Percentiles rank a stretch among this genome's conserved stretches.
phyloP scores from a whole-genome alignment of 2,329 filamentous ascomycete species.

The Aureobasidium sp. region DNA sequence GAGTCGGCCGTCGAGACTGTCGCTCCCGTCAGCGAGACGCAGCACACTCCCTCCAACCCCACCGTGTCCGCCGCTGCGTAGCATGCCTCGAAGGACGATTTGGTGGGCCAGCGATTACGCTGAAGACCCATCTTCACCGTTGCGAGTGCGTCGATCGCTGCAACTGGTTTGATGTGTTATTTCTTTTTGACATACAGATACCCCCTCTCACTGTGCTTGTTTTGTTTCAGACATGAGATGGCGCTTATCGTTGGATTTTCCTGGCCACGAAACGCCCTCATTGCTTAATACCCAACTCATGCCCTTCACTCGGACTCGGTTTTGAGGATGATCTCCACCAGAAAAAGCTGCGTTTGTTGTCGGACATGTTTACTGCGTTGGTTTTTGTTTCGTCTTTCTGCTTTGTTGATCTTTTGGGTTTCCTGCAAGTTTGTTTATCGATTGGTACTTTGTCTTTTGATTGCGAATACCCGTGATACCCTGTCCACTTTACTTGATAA shows the following conservation, averaged over 20 bases:
- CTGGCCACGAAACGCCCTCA: slow-evolving; percentile 11
- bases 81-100: slow-evolving; percentile 14
- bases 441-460: slow-evolving; percentile 11
- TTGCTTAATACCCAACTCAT: slow-evolving; percentile 20
- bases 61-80: slow-evolving; percentile 28
- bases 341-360: slow-evolving; percentile 9
- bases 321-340: not conserved
- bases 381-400: slow-evolving; percentile 12
- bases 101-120: slow-evolving; percentile 16
- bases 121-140: slow-evolving; percentile 5
- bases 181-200: slow-evolving; percentile 14
- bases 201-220: slow-evolving; percentile 12
- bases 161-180: slow-evolving; percentile 16
- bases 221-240: slow-evolving; percentile 10
- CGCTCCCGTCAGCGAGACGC: slow-evolving; percentile 22
- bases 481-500: slow-evolving; percentile 10
- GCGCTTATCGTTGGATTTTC: slow-evolving; percentile 6
- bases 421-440: slow-evolving; percentile 12
- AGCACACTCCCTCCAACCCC: slow-evolving; percentile 17
- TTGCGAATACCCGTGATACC: slow-evolving; percentile 18
- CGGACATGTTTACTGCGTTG: slow-evolving; percentile 7
- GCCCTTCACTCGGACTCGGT: slow-evolving; percentile 15
- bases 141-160: slow-evolving; percentile 16
- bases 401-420: slow-evolving; percentile 16
- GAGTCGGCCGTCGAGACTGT: slow-evolving; percentile 21